Conservation (phyloP, 225 moss, liverwort and hornwort species). For the Thuidium tamariscinum region DNA sequence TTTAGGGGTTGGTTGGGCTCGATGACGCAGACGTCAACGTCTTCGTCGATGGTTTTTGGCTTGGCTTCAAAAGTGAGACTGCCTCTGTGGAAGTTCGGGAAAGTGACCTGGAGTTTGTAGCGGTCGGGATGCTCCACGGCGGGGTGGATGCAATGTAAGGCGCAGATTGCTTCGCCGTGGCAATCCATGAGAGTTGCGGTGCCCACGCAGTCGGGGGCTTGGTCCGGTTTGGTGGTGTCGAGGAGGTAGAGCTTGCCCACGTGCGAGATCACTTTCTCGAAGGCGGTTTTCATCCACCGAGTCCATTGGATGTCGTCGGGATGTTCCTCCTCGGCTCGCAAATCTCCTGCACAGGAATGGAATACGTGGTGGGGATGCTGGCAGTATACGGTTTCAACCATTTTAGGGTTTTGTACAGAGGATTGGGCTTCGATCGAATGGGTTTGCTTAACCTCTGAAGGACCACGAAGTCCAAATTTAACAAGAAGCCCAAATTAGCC, state of each 20-base stretch:
- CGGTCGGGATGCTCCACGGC: conserved; percentile 19
- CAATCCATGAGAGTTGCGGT: conserved; percentile 38
- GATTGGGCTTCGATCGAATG: neutral
- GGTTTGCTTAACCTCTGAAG: neutral
- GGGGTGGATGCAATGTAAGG: conserved; percentile 34
- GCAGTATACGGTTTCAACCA: neutral
- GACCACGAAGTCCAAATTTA: neutral
- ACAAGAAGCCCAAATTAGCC: neutral
- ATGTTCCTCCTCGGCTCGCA: conserved; percentile 19
- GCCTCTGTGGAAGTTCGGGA: conserved; percentile 31
- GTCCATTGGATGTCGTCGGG: conserved; percentile 40
- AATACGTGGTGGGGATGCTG: neutral
- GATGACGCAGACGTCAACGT: conserved; percentile 34
- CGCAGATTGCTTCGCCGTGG: conserved; percentile 34
- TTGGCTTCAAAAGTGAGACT: conserved; percentile 29
- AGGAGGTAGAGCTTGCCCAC: conserved; percentile 27
- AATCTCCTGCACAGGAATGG: conserved; percentile 7
- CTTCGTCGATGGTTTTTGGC: conserved; percentile 14
- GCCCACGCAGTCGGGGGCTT: conserved; percentile 16
- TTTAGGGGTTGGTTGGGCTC: conserved; percentile 19
- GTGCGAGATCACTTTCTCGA: conserved; percentile 35
- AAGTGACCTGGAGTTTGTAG: conserved; percentile 25
- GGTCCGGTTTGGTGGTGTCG: conserved; percentile 19
- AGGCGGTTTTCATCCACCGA: conserved; percentile 31
- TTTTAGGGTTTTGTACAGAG: neutral